Percentiles rank a stretch among this genome's conserved stretches.
These are phyloP conservation scores for Akanthomyces uredinophilus DNA, from an alignment of 2,329 filamentous ascomycete genomes.

Conservation along the genomic window DNA sequence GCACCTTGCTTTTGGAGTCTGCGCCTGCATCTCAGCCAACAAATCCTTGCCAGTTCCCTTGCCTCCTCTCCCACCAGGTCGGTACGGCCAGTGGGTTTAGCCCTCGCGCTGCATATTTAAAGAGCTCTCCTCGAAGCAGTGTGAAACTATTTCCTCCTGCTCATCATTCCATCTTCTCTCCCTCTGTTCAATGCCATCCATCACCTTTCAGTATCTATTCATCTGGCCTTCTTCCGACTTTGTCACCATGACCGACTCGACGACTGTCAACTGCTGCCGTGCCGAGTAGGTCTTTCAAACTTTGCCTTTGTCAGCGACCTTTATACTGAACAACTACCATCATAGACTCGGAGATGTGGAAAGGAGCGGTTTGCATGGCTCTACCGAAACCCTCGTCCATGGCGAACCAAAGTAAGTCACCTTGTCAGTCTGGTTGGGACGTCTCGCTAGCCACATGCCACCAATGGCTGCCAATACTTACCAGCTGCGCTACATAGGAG, in stretches of 20 bases:
- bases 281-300: background rate
- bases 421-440: background rate
- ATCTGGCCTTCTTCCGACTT: background rate
- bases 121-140: background rate
- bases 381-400: background rate
- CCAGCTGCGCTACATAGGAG: background rate
- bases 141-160: background rate
- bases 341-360: background rate
- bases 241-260: background rate
- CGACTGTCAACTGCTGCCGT: background rate
- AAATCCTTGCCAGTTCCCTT: background rate
- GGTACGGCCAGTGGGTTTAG: background rate
- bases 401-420: conserved; percentile 5
- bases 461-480: background rate
- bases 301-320: background rate
- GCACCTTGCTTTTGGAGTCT: background rate
- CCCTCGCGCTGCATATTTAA: background rate
- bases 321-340: background rate
- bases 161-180: too few species aligned
- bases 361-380: background rate
- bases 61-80: background rate
- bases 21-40: background rate
- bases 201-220: background rate
- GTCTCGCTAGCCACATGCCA: background rate
- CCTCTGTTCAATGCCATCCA: too few species aligned